Evolutionary conservation across 1,139 yeast species (phyloP).

Genomic region (Yamadazyma buinensis): DNA sequence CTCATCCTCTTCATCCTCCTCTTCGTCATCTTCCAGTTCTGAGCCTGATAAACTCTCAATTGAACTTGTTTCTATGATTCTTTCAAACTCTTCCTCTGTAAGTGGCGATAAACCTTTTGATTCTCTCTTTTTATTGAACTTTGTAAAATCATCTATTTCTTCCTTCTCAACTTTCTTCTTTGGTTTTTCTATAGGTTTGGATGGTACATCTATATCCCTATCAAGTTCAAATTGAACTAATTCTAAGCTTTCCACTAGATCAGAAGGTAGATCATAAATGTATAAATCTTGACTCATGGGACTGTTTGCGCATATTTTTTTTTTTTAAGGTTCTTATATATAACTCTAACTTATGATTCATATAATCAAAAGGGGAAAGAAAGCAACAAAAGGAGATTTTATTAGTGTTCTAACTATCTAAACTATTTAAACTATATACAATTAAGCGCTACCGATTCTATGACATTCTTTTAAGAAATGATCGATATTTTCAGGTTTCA

Average conservation of each 20-base stretch:
- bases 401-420: no score
- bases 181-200: background rate
- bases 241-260: slow-evolving; percentile 45
- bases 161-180: slow-evolving; percentile 8
- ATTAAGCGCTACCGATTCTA: slow-evolving; percentile 51
- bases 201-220: background rate
- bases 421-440: slow-evolving; percentile 5
- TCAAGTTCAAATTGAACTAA: slow-evolving; percentile 42
- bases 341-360: no score
- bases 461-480: slow-evolving; percentile 87
- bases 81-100: slow-evolving; percentile 58
- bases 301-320: no score
- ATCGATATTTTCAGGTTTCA: slow-evolving; percentile 86
- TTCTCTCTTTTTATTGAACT: slow-evolving; percentile 56
- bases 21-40: slow-evolving; percentile 21
- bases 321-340: no score
- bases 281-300: slow-evolving; percentile 36
- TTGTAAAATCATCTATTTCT: slow-evolving; percentile 48
- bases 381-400: no score
- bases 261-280: slow-evolving; percentile 46
- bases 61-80: slow-evolving; percentile 47
- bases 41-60: slow-evolving; percentile 62
- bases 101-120: slow-evolving; percentile 45
- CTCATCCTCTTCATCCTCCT: slow-evolving; percentile 21
- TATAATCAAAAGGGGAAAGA: no score